Evolutionary conservation across 202 grass and related monocot genomes (phyloP).

Genomic region (Elaeis oleifera): DNA sequence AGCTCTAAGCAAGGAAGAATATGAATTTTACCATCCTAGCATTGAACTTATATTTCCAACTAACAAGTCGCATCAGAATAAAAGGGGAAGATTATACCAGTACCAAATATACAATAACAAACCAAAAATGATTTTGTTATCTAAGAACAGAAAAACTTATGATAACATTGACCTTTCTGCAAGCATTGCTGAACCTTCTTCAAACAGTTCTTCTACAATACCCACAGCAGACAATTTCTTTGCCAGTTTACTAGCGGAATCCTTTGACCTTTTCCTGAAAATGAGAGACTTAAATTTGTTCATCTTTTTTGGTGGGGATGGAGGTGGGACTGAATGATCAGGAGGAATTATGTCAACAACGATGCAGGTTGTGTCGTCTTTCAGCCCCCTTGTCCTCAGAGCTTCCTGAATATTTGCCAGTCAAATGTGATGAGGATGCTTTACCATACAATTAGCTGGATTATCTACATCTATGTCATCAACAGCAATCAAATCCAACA

Average conservation of each 20-base stretch:
- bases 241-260: conserved; percentile 44
- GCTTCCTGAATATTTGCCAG: conserved; percentile 59
- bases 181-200: conserved; percentile 96
- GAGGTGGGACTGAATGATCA: conserved; percentile 43
- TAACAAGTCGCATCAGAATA: too few species aligned
- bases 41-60: too few species aligned
- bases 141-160: not conserved
- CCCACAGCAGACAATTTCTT: conserved; percentile 62
- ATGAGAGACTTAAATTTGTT: conserved; percentile 79
- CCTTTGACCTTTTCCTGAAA: conserved; percentile 67
- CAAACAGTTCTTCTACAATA: conserved; percentile 79
- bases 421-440: conserved; percentile 10
- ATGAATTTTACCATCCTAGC: not conserved
- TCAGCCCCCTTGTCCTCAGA: conserved; percentile 84
- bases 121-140: too few species aligned
- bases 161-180: conserved; percentile 56
- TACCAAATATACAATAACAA: too few species aligned
- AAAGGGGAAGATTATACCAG: too few species aligned
- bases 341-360: conserved; percentile 86
- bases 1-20: not conserved
- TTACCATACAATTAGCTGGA: too few species aligned
- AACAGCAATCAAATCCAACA: too few species aligned
- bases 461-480: too few species aligned
- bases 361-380: conserved; percentile 94
- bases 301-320: conserved; percentile 77